Percentiles rank a stretch among this genome's conserved stretches.
Evolutionary conservation across 2,329 filamentous ascomycete genomes (phyloP).

Genomic region (Penicillium sclerotiorum): DNA sequence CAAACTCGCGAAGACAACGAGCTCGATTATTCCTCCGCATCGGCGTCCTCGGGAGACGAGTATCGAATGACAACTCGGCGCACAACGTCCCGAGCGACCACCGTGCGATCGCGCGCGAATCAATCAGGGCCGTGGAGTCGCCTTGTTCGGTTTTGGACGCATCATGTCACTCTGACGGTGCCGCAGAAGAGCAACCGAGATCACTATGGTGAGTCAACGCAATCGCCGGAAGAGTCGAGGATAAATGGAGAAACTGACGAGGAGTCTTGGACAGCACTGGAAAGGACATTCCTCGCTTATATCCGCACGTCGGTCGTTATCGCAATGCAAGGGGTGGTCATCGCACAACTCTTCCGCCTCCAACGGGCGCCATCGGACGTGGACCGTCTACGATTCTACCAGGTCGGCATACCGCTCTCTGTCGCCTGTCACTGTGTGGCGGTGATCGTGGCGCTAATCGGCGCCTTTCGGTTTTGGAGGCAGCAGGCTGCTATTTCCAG

Average conservation of each 20-base stretch:
- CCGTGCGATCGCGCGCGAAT: slow-evolving; percentile 14
- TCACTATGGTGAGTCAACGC: slow-evolving; percentile 40
- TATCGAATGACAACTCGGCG: slow-evolving; percentile 29
- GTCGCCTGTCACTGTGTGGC: slow-evolving; percentile 54
- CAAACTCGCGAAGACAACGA: slow-evolving; percentile 32
- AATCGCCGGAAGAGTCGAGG: not conserved
- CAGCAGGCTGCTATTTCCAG: slow-evolving; percentile 62
- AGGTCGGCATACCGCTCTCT: slow-evolving; percentile 63
- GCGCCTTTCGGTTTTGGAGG: slow-evolving; percentile 61
- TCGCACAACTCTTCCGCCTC: slow-evolving; percentile 69
- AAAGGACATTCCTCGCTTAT: slow-evolving; percentile 74
- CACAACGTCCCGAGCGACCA: slow-evolving; percentile 22
- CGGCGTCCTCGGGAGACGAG: slow-evolving; percentile 38
- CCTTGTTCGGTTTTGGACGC: slow-evolving; percentile 83
- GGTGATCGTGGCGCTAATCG: slow-evolving; percentile 55
- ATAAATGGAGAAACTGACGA: too few relatives aligned
- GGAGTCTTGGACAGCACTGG: slow-evolving; percentile 59
- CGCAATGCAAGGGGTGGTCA: slow-evolving; percentile 66
- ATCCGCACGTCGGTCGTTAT: slow-evolving; percentile 70
- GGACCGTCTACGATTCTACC: slow-evolving; percentile 59
- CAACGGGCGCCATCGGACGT: slow-evolving; percentile 44
- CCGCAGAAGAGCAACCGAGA: slow-evolving; percentile 45
- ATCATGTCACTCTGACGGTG: slow-evolving; percentile 42
- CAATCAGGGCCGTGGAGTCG: slow-evolving; percentile 59
- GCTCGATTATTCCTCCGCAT: slow-evolving; percentile 26